Conservation (phyloP, 768 basidiomycete genomes). For the Melanogaster broomeanus region DNA sequence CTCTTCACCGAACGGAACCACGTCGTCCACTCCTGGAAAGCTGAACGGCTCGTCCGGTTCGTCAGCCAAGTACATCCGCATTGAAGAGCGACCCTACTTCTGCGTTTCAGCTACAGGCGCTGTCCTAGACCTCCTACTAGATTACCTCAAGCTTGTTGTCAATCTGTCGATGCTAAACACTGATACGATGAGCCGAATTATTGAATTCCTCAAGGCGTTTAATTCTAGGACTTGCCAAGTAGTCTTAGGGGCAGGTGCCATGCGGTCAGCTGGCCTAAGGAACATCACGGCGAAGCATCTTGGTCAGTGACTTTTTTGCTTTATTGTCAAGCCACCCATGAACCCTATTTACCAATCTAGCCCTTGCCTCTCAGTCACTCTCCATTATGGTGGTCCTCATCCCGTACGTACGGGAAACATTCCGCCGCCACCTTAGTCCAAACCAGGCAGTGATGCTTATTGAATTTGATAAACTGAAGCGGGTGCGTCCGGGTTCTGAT, state of each 20-base stretch:
- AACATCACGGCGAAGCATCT: slow-evolving; percentile 99
- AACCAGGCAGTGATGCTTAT: slow-evolving; percentile 97
- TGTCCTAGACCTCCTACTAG: slow-evolving; percentile 68
- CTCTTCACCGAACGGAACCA: slow-evolving; percentile 9
- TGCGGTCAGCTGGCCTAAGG: slow-evolving; percentile 95
- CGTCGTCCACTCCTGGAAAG: slow-evolving; percentile 17
- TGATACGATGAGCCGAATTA: slow-evolving; percentile 91
- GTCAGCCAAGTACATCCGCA: slow-evolving; percentile 59
- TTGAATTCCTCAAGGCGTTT: slow-evolving; percentile 96
- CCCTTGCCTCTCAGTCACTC: slow-evolving; percentile 93
- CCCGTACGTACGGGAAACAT: slow-evolving; percentile 93
- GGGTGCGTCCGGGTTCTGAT: slow-evolving; percentile 53
- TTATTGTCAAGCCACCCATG: slow-evolving; percentile 16
- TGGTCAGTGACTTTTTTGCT: slow-evolving; percentile 47
- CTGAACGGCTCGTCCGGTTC: slow-evolving; percentile 23
- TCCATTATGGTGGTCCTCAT: slow-evolving; percentile 94
- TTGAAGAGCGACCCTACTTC: slow-evolving; percentile 86
- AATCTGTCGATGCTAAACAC: slow-evolving; percentile 89
- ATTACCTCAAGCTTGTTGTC: slow-evolving; percentile 87
- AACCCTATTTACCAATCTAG: slow-evolving; percentile 41
- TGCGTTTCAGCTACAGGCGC: slow-evolving; percentile 84
- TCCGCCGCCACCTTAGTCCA: slow-evolving; percentile 88
- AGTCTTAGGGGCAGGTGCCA: slow-evolving; percentile 97
- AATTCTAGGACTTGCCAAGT: slow-evolving; percentile 98
- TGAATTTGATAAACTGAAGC: slow-evolving; percentile 97